Evolutionary conservation across 2,329 filamentous ascomycete genomes (phyloP).

Genomic region (Hypoxylon sp.): DNA sequence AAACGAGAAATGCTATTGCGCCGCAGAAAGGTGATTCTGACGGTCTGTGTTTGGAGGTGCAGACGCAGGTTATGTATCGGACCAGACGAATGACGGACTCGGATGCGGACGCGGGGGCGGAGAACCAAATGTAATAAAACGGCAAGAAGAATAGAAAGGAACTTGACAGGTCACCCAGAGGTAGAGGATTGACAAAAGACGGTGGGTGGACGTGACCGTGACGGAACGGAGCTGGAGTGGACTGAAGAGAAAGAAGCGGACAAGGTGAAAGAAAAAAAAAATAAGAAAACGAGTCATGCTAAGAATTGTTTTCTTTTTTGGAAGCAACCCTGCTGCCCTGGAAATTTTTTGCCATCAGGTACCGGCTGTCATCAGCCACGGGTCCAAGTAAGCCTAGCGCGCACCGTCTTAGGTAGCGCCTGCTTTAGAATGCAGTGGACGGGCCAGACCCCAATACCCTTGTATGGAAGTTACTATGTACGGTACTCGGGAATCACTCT

Average conservation of each 20-base stretch:
- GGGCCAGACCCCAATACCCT: slow-evolving; percentile 27
- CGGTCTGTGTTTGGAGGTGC: slow-evolving; percentile 20
- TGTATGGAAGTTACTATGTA: slow-evolving; percentile 3
- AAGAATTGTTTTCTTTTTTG: slow-evolving; percentile 23
- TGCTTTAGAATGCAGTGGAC: background rate
- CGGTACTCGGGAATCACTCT: slow-evolving; percentile 2
- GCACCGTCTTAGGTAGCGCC: slow-evolving; percentile 3
- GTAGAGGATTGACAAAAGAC: slow-evolving; percentile 51
- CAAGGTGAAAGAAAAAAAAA: slow-evolving; percentile 34
- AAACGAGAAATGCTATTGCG: slow-evolving; percentile 27
- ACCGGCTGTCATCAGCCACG: slow-evolving; percentile 28
- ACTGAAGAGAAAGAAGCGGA: slow-evolving; percentile 49
- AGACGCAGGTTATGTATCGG: slow-evolving; percentile 14
- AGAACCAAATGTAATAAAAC: slow-evolving; percentile 42
- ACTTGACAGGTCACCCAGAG: slow-evolving; percentile 53
- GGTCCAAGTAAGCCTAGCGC: slow-evolving; percentile 1
- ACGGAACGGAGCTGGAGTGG: slow-evolving; percentile 53
- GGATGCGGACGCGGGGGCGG: slow-evolving; percentile 31
- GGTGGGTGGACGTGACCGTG: slow-evolving; percentile 53
- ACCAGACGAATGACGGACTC: slow-evolving; percentile 27
- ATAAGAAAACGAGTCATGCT: slow-evolving; percentile 37
- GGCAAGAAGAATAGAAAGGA: slow-evolving; percentile 53
- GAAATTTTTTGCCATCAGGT: slow-evolving; percentile 33
- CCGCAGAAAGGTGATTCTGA: slow-evolving; percentile 28
- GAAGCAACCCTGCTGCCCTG: slow-evolving; percentile 13